Base-by-base conservation (phyloP, 2,329 filamentous ascomycete species). In the Elsinoe ampelina region DNA sequence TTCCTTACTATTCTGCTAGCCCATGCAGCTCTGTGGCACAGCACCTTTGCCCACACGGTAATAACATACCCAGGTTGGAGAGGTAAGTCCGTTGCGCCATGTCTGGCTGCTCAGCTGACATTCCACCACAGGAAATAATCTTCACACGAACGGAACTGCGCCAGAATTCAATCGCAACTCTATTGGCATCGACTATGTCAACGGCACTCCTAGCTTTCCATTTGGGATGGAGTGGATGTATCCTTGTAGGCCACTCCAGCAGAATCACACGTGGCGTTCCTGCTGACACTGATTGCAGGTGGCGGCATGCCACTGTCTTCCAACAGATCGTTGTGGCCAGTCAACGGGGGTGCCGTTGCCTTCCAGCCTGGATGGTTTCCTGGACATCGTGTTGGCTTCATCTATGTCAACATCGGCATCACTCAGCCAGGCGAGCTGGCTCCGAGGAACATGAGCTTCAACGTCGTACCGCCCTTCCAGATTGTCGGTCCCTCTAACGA, bases 331-430 rank as follows among this genome's bases (percentile, higher is more conserved):
- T 88, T 86, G 74, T 97, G 93, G 93, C 91, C 93, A 13, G 79
- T 89, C 51, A 81, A 75, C 30, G 93, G 93, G 63, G 93, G 93
- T 60, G 89, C 90, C n/a, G 67, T 98, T 59, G 81, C 89, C 51
- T 80, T 96, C 65, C 92, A 97, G 68, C 93, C 93, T 0, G 93
- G 92, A 66, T 97, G 93, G 93, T 96, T 96, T 76, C 83, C 85
- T 58, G 93, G 93, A 61, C 93, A 97, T 70, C 71, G 80, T 35
- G 85, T 82, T 5, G 92, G 90, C 15, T 81, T 89, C 64, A 79
- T 95, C 68, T 95, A 95, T 74, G 77, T 97, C 73, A 97, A 97
- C 75, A 78, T 97, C 57, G 93, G 93, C 62, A 83, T 91, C 62
- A 89, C 61, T 13, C 64, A 62, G 3, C 58, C 58, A 1, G 67